Conservation (phyloP, 2,329 filamentous ascomycete species). For the Exserohilum turcica region DNA sequence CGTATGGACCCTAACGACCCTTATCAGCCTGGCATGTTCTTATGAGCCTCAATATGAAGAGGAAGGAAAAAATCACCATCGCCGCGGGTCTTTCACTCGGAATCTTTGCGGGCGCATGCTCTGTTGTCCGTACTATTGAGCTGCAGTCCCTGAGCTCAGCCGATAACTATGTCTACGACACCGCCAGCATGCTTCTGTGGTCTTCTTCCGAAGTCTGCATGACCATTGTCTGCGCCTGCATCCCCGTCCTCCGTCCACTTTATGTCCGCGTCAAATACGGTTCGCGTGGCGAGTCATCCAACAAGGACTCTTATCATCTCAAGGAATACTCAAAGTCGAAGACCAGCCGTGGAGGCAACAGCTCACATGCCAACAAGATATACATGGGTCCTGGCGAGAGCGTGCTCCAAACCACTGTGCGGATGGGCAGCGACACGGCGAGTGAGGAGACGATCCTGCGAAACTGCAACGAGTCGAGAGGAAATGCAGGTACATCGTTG, state of each 20-base stretch:
- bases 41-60: constrained; percentile 44
- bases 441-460: constrained; percentile 39
- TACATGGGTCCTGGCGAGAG: constrained; percentile 27
- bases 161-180: constrained; percentile 42
- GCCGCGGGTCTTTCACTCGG: constrained; percentile 38
- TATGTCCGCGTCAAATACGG: constrained; percentile 47
- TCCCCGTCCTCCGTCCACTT: constrained; percentile 51
- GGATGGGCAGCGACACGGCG: constrained; percentile 27
- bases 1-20: neutral
- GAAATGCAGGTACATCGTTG: constrained; percentile 1
- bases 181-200: constrained; percentile 39
- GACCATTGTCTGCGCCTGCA: constrained; percentile 58
- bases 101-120: constrained; percentile 41
- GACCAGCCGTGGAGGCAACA: constrained; percentile 9
- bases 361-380: constrained; percentile 18
- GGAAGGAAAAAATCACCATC: constrained; percentile 42
- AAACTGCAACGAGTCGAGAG: constrained; percentile 5
- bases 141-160: constrained; percentile 34
- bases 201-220: constrained; percentile 52
- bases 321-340: constrained; percentile 26
- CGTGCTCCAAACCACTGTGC: constrained; percentile 27
- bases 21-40: constrained; percentile 37
- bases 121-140: constrained; percentile 38
- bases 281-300: constrained; percentile 24
- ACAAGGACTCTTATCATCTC: constrained; percentile 26